Evolutionary conservation across 768 basidiomycete species (phyloP).

Genomic region (Dendrothele bispora): DNA sequence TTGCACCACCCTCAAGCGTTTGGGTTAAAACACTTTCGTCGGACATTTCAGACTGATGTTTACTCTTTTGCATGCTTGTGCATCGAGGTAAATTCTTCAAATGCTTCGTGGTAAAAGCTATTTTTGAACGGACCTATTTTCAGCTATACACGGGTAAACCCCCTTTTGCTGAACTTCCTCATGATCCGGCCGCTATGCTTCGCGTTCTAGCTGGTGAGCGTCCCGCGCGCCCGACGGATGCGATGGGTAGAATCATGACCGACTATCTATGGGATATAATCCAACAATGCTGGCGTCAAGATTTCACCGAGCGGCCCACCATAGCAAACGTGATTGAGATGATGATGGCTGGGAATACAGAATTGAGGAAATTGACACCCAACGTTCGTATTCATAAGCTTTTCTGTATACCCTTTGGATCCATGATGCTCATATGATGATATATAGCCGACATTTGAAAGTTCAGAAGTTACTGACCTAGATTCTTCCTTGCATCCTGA

Average conservation of each 20-base stretch:
- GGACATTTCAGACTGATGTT: conserved; percentile 29
- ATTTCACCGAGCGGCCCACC: conserved; percentile 2
- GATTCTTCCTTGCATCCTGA: too few species aligned
- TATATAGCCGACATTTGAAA: too few species aligned
- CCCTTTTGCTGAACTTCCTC: conserved; percentile 18
- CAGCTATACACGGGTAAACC: conserved; percentile 19
- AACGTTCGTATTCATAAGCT: too few species aligned
- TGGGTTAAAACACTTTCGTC: conserved; percentile 16
- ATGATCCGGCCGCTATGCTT: conserved; percentile 18
- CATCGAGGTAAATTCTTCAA: conserved; percentile 22
- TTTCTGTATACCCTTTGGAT: too few species aligned
- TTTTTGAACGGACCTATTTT: not conserved
- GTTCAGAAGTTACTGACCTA: too few species aligned
- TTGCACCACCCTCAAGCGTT: conserved; percentile 29
- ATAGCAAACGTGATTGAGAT: conserved; percentile 3
- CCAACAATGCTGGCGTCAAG: conserved; percentile 9
- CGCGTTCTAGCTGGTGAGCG: conserved; percentile 17
- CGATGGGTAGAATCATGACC: conserved; percentile 1
- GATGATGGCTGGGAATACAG: conserved; percentile 3
- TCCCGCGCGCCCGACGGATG: conserved; percentile 11
- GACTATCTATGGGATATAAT: conserved; percentile 8
- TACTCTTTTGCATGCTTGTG: conserved; percentile 34
- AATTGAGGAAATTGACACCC: too few species aligned
- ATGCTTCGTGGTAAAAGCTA: not conserved
- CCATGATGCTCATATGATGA: too few species aligned